A percentile compares a stretch with the other conserved stretches of the same genome.
Conservation (phyloP, 139 green algal species). For the Chlorella sp. region DNA sequence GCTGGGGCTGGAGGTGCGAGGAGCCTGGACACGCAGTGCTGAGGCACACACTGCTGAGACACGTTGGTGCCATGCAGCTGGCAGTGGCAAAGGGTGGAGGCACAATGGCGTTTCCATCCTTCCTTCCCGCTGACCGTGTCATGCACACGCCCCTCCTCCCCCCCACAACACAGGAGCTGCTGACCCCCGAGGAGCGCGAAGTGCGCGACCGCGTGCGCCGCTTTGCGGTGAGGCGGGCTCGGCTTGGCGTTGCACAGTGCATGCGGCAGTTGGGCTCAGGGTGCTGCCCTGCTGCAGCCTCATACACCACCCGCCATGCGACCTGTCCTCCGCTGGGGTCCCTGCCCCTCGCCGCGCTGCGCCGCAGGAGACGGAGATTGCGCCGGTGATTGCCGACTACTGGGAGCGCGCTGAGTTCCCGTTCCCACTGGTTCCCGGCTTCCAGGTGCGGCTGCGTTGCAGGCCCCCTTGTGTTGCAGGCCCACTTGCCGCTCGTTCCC, state of each 20-base stretch:
- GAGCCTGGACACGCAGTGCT: too few relatives aligned
- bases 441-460: conserved; percentile 22
- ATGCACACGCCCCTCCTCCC: too few relatives aligned
- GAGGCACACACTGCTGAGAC: too few relatives aligned
- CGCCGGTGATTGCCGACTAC: conserved; percentile 85
- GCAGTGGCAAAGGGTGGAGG: too few relatives aligned
- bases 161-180: conserved; percentile 45
- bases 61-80: too few relatives aligned
- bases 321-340: too few relatives aligned
- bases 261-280: neutral
- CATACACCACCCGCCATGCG: neutral
- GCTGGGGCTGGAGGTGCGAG: conserved; percentile 61
- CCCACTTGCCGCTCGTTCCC: too few relatives aligned
- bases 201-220: conserved; percentile 64
- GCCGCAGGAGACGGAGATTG: conserved; percentile 82
- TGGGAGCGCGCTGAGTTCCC: conserved; percentile 95
- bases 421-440: conserved; percentile 72
- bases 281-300: neutral
- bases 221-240: conserved; percentile 72
- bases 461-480: neutral
- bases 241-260: neutral
- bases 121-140: too few relatives aligned
- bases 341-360: neutral
- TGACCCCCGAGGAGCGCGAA: conserved; percentile 70
- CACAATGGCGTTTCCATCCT: too few relatives aligned